Evolutionary conservation across 371 early-diverging fungal genomes (phyloP).

Genomic region (Catenaria anguillulae): DNA sequence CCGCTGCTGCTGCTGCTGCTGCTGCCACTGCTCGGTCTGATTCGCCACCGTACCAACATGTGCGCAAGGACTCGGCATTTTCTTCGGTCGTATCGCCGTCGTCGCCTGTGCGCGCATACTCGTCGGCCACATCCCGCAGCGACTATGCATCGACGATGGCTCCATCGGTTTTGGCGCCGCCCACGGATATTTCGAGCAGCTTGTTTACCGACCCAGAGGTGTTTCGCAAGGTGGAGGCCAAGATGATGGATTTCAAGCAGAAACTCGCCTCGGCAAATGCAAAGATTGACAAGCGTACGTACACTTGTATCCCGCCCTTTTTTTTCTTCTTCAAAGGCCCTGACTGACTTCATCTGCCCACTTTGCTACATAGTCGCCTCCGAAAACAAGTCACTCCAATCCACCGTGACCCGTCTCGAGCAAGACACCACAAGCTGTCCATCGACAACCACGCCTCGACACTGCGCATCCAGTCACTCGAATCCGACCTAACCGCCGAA

Average conservation of each 20-base stretch:
- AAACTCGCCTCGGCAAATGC: neutral
- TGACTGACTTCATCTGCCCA: neutral
- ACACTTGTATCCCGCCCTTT: neutral
- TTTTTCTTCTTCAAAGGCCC: neutral
- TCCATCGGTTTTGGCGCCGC: neutral
- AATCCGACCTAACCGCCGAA: neutral
- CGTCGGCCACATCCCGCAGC: too few relatives aligned
- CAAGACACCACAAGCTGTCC: neutral
- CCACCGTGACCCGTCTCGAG: neutral
- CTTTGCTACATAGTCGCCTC: neutral
- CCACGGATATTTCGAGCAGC: neutral
- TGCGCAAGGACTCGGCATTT: too few relatives aligned
- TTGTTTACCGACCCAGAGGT: neutral
- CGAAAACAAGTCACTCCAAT: neutral
- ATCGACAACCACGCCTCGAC: neutral
- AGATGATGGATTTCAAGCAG: neutral
- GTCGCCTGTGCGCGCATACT: too few relatives aligned
- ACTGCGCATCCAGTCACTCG: neutral
- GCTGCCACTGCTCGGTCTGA: too few relatives aligned
- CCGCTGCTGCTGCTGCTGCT: too few relatives aligned
- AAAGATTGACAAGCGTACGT: neutral
- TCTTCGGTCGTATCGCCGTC: too few relatives aligned
- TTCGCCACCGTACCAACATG: too few relatives aligned
- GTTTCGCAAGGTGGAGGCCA: neutral
- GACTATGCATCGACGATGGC: too few relatives aligned